Evolutionary conservation across 164 flowering plant genomes (phyloP).

Genomic region (Annona squamosa): DNA sequence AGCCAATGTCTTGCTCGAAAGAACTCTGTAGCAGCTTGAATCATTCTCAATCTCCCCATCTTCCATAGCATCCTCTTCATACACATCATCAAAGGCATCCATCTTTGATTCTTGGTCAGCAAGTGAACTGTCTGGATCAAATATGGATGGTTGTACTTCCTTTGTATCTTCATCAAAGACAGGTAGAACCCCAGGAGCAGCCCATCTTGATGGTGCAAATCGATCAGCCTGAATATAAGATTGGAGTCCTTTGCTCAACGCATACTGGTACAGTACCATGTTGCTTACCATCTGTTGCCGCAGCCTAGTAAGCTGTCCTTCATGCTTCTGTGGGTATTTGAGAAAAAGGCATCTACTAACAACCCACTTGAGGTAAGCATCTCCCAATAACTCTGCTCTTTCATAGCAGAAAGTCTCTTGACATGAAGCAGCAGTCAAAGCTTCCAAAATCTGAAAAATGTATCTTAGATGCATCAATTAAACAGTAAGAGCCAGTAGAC

Average conservation of each 20-base stretch:
- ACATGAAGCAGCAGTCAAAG: conserved; percentile 98
- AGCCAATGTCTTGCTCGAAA: conserved; percentile 95
- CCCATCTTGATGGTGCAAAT: conserved; percentile 98
- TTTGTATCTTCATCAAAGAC: conserved; percentile 92
- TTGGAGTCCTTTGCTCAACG: conserved; percentile 80
- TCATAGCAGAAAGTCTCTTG: conserved; percentile 98
- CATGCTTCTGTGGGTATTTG: conserved; percentile 93
- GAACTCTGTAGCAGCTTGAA: conserved; percentile 87
- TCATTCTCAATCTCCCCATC: conserved; percentile 97
- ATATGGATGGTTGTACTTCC: conserved; percentile 54
- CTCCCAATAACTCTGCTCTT: conserved; percentile 98
- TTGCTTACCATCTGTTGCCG: conserved; percentile 99
- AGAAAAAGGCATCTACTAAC: conserved; percentile 93
- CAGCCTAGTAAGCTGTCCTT: conserved; percentile 98
- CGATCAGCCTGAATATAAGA: conserved; percentile 97
- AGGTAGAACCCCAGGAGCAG: conserved; percentile 99
- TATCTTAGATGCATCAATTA: conserved; percentile 7
- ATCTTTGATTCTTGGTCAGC: conserved; percentile 18
- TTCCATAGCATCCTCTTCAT: conserved; percentile 69
- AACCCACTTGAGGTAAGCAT: conserved; percentile 98
- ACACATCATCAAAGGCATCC: conserved; percentile 21
- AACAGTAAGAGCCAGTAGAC: background rate
- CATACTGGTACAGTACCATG: conserved; percentile 78
- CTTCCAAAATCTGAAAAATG: conserved; percentile 74
- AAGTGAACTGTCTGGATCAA: conserved; percentile 38